phyloP scores from a whole-genome alignment of 179 eudicot genomes.

The Camellia oleifera region DNA sequence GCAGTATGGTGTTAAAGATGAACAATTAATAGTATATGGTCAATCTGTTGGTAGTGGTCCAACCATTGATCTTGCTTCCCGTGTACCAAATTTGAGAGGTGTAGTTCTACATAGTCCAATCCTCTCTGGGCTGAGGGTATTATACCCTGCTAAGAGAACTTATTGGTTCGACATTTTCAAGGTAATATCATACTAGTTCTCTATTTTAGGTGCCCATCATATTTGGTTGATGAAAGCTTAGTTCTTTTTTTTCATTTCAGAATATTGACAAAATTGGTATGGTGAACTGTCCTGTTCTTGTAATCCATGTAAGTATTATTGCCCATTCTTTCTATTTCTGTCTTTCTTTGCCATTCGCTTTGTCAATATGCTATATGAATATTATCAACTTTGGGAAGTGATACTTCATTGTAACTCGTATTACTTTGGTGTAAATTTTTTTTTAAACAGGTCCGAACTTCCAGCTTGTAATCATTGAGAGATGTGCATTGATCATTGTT shows the following conservation, averaged over 20 bases:
- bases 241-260: constrained; percentile 36
- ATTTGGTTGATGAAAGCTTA: neutral
- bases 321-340: neutral
- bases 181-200: constrained; percentile 40
- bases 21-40: constrained; percentile 76
- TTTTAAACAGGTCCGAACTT: neutral
- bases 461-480: neutral
- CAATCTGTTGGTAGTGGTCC: constrained; percentile 99
- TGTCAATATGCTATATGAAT: neutral
- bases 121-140: constrained; percentile 82
- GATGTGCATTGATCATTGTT: neutral
- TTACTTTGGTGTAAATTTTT: neutral
- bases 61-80: constrained; percentile 88
- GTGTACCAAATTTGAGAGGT: constrained; percentile 79
- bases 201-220: neutral
- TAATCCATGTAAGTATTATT: constrained; percentile 69
- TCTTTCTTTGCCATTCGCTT: neutral
- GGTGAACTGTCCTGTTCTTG: constrained; percentile 77
- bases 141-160: constrained; percentile 82
- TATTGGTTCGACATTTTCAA: constrained; percentile 96
- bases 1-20: constrained; percentile 79
- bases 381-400: neutral
- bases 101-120: constrained; percentile 95
- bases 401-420: neutral
- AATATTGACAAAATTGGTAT: constrained; percentile 80